Evolutionary conservation across 768 basidiomycete genomes (phyloP).

Genomic region (Thelephora aurantiotincta): DNA sequence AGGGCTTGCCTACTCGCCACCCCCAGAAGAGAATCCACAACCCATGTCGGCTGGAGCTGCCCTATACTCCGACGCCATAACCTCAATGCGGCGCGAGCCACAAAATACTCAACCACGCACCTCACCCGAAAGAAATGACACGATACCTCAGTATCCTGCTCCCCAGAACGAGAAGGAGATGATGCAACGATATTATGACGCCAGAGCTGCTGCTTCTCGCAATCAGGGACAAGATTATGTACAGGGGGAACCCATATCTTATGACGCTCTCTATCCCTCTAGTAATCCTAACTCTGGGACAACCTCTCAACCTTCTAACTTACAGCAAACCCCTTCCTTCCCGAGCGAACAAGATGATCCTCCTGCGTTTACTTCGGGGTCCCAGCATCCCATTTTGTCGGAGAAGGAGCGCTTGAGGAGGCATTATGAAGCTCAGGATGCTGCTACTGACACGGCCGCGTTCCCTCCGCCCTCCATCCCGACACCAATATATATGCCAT

Average conservation of each 20-base stretch:
- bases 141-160: conserved; percentile 35
- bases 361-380: conserved; percentile 34
- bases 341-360: conserved; percentile 24
- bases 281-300: conserved; percentile 7
- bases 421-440: conserved; percentile 55
- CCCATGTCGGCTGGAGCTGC: conserved; percentile 26
- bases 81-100: conserved; percentile 4
- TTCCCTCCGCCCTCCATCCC: conserved; percentile 9
- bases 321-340: conserved; percentile 16
- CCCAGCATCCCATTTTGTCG: conserved; percentile 23
- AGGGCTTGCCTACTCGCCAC: conserved; percentile 19
- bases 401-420: conserved; percentile 63
- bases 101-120: conserved; percentile 12
- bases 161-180: conserved; percentile 71
- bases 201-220: conserved; percentile 54
- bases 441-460: conserved; percentile 11
- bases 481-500: not conserved
- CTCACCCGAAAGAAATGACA: conserved; percentile 3
- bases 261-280: conserved; percentile 43
- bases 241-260: conserved; percentile 34
- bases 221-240: conserved; percentile 24
- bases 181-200: conserved; percentile 51
- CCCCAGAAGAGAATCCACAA: conserved; percentile 8
- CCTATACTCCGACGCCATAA: conserved; percentile 31
- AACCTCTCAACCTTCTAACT: conserved; percentile 8